phyloP scores from a whole-genome alignment of 108 stramenopile genomes.

The Mediolabrus comicus region DNA sequence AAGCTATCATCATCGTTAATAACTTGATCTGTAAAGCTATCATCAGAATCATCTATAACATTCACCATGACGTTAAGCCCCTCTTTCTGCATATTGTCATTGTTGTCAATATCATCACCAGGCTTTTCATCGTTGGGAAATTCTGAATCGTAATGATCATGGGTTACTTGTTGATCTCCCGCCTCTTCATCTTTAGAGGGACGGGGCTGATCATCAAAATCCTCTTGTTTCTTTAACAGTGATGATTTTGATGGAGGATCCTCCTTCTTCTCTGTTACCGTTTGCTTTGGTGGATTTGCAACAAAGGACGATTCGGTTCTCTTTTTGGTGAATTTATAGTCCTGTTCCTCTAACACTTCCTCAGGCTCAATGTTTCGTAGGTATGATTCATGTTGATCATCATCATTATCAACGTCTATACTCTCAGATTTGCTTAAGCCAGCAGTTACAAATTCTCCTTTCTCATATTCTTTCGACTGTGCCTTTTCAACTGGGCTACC shows the following conservation, averaged over 20 bases:
- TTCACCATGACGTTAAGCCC: slow-evolving; percentile 5
- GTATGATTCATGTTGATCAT: neutral
- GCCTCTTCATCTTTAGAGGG: neutral
- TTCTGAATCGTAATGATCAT: neutral
- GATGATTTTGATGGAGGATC: neutral
- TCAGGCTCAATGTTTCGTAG: neutral
- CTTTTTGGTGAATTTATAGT: neutral
- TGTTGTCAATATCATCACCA: neutral
- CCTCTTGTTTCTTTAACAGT: neutral
- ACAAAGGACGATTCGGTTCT: neutral
- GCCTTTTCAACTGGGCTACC: neutral
- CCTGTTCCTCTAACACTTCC: neutral
- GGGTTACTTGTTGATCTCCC: neutral
- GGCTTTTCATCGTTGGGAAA: slow-evolving; percentile 22
- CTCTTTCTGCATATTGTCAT: neutral
- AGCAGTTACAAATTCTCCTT: neutral
- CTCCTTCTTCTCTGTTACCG: no score
- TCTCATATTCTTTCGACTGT: no score
- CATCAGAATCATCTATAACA: slow-evolving; percentile 26
- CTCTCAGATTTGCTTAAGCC: neutral
- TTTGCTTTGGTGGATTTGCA: neutral
- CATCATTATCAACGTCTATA: neutral
- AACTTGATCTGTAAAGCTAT: slow-evolving; percentile 13
- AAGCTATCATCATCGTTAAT: neutral
- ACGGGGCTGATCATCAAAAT: neutral